Evolutionary conservation across 176 grass and related monocot genomes (phyloP), one percentile per base, ranked within the genome.

Genomic region (Oryza australiensis): DNA sequence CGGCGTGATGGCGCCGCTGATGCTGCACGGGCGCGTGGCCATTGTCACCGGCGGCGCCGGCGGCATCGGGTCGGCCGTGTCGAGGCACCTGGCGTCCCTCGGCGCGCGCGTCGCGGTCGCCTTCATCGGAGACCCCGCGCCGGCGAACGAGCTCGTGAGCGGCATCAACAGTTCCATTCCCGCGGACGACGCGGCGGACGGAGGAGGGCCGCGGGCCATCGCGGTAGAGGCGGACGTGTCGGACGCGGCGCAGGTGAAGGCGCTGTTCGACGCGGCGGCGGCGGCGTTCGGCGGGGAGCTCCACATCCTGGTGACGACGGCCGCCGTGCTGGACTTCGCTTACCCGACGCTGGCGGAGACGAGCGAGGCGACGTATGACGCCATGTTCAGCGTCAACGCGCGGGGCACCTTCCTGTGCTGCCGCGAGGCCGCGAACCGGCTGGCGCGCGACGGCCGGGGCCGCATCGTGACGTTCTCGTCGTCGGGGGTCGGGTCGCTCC

Each of bases 351-450:
- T 93, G 49, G 80, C 86, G 0, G 76, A 91, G 10, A 91, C 86
- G 0, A 82, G 74, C 71, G 82, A 88, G 60, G 83, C 86, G 15
- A 24, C 32, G 20, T 94, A 62, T 59, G 89, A 94, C 51, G 55
- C 73, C 9, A 76, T 41, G 40, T 91, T 94, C 79, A 59, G 62
- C 66, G 55, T 32, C 18, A 94, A 94, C 76, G 82, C 80, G 38
- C 72, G 77, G 40, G 92, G 92, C 28, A 91, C 86, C 13, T 94
- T 91, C 78, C 86, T 94, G 20, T 94, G 92, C 82, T 84, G 80
- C 76, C 92, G 89, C 8, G 92, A 94, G 86, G 92, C 80, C 1
- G 83, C 83, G 20, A 75, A 68, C 41, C 76, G 86, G 57, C 74
- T 89, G 60, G 68, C 64, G 3, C 92, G 72, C 6, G 89, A 72